Conservation (phyloP, 1,284 basidiomycete species). For the Peniophora sp. region DNA sequence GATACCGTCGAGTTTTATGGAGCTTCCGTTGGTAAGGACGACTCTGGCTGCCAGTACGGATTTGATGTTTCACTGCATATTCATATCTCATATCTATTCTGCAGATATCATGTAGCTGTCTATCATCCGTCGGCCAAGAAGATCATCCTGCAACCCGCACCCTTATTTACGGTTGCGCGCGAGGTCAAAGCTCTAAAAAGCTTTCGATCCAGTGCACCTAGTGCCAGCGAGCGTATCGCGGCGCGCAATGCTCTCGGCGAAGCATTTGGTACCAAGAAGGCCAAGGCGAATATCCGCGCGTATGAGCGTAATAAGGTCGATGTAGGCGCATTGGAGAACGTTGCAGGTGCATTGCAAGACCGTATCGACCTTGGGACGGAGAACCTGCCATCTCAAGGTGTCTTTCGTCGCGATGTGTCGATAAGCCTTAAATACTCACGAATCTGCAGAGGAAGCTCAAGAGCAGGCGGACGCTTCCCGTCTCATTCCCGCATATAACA, state of each 20-base stretch:
- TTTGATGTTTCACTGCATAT: slow-evolving; percentile 13
- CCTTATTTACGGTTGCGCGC: slow-evolving; percentile 70
- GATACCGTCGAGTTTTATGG: slow-evolving; percentile 57
- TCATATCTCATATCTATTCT: not conserved
- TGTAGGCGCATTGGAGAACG: slow-evolving; percentile 75
- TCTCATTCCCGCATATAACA: slow-evolving; percentile 70
- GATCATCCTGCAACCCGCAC: slow-evolving; percentile 59
- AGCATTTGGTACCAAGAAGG: slow-evolving; percentile 90
- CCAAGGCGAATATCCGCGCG: slow-evolving; percentile 76
- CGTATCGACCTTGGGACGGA: slow-evolving; percentile 69
- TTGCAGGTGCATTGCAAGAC: slow-evolving; percentile 72
- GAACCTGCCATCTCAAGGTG: slow-evolving; percentile 61
- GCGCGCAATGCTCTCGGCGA: slow-evolving; percentile 79
- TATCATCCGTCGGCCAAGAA: slow-evolving; percentile 67
- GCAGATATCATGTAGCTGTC: slow-evolving; percentile 60
- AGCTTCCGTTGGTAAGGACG: slow-evolving; percentile 33
- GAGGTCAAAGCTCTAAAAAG: slow-evolving; percentile 80
- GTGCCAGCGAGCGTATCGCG: slow-evolving; percentile 47
- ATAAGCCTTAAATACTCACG: too few species aligned
- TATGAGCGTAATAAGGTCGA: slow-evolving; percentile 85
- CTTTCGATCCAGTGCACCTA: slow-evolving; percentile 43
- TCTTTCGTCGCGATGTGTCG: too few species aligned
- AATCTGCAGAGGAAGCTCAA: slow-evolving; percentile 52
- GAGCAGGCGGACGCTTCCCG: slow-evolving; percentile 51
- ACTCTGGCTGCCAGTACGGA: slow-evolving; percentile 55